Conservation (phyloP, 2,329 filamentous ascomycete genomes). For the Ophiostoma tasmaniense region DNA sequence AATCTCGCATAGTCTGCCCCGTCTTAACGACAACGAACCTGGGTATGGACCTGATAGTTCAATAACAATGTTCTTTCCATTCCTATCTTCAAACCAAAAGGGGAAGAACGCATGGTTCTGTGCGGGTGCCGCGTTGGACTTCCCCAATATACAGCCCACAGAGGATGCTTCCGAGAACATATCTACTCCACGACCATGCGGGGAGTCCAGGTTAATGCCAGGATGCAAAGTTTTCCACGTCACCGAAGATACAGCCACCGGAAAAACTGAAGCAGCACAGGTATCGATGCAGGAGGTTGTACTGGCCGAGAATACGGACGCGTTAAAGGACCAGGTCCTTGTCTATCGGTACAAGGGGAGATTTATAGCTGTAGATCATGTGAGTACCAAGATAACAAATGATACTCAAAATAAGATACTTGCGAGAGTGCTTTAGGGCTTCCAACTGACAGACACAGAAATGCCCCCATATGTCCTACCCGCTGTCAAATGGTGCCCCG, state of each 20-base stretch:
- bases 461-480: slow-evolving; percentile 61
- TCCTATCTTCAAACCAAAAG: slow-evolving; percentile 10
- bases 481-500: slow-evolving; percentile 51
- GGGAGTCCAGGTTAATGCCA: slow-evolving; percentile 31
- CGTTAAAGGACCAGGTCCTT: slow-evolving; percentile 52
- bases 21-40: not conserved
- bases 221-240: slow-evolving; percentile 54
- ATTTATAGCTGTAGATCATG: slow-evolving; percentile 61
- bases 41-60: not conserved
- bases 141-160: slow-evolving; percentile 40
- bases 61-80: slow-evolving; percentile 10
- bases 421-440: not conserved
- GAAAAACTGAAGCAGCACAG: slow-evolving; percentile 29
- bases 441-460: slow-evolving; percentile 32
- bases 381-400: slow-evolving; percentile 30
- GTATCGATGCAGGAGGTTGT: slow-evolving; percentile 28
- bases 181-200: slow-evolving; percentile 32
- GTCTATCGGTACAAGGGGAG: slow-evolving; percentile 56
- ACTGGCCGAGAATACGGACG: slow-evolving; percentile 25
- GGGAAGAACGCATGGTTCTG: slow-evolving; percentile 33
- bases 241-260: slow-evolving; percentile 32
- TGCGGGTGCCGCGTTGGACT: slow-evolving; percentile 46
- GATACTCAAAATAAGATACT: not conserved
- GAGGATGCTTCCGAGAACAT: slow-evolving; percentile 26
- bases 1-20: not conserved